These are phyloP conservation scores for Penstemon davidsonii DNA, from an alignment of 257 asterid genomes.

Conservation along the genomic window DNA sequence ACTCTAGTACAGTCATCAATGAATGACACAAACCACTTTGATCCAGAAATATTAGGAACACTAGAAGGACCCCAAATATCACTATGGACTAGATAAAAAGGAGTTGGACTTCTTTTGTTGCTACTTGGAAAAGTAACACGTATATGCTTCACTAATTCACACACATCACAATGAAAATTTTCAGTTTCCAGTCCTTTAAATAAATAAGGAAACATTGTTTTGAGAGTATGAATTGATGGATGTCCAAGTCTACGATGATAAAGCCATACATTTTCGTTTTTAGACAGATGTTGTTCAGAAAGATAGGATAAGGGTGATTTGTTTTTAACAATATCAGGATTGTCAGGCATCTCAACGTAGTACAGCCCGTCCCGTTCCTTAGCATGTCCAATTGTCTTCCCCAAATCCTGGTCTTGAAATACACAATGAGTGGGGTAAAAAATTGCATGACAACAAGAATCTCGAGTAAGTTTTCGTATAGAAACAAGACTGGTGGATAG, in stretches of 20 bases:
- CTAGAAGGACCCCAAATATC: slow-evolving; percentile 7
- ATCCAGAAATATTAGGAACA: background rate
- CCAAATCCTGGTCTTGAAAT: slow-evolving; percentile 11
- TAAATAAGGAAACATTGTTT: background rate
- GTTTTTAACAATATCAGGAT: too few relatives aligned
- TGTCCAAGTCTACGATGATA: slow-evolving; percentile 16
- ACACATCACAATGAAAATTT: slow-evolving; percentile 17
- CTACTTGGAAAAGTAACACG: background rate
- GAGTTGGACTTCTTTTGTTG: background rate
- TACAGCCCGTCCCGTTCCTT: slow-evolving; percentile 11
- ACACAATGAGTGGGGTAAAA: background rate
- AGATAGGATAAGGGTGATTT: background rate
- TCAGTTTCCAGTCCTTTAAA: background rate
- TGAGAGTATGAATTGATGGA: slow-evolving; percentile 5
- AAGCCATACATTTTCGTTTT: slow-evolving; percentile 22
- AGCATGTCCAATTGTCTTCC: slow-evolving; percentile 17
- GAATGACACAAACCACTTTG: background rate
- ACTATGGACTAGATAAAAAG: slow-evolving; percentile 3
- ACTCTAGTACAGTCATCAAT: slow-evolving; percentile 10
- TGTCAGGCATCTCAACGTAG: too few relatives aligned
- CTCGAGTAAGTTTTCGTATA: background rate
- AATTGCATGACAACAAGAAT: background rate
- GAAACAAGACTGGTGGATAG: slow-evolving; percentile 8
- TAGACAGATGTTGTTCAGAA: background rate
- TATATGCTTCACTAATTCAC: slow-evolving; percentile 16